Evolutionary conservation across 768 basidiomycete genomes (phyloP), one percentile per base, ranked within the genome.

Genomic region (Pulveroboletus ravenelii): DNA sequence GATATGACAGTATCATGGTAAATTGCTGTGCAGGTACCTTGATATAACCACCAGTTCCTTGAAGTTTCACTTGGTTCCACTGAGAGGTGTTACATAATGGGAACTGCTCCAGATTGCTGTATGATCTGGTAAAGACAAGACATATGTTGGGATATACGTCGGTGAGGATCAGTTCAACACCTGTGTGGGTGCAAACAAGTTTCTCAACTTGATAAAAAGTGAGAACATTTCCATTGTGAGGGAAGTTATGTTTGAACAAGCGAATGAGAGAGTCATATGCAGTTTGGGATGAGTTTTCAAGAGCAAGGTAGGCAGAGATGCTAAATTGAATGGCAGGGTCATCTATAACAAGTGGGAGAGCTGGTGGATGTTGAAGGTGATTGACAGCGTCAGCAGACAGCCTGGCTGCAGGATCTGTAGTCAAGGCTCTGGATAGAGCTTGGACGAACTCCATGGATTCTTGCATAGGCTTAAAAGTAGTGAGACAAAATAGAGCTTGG

Each of bases 81-180:
- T 54, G 56, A 1, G 69, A 58, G 34, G 70, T 57, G 0, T 44
- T 39, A 50, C 76, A 78, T 0, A 52, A 17, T 0, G 57, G 56
- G 45, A 76, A 79, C 0, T 17, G 3, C 0, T 71, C 59, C 0
- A 66, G 48, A 1, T 63, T 23, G 1, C 46, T 41, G n/a, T 64
- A 73, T 0, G 71, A 72, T 0, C 76, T 72, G 0, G 70, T 74
- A 46, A 63, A 79, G 0, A 70, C 71, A 17, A 66, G 30, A 50
- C 77, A 79, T 0, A 67, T 64, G 7, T 75, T 67, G 0, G 63
- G 52, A 37, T 76, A 79, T 73, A 78, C 78, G 48, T 78, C n/a
- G n/a, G n/a, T n/a, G n/a, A n/a, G n/a, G n/a, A n/a, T n/a, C n/a
- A n/a, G n/a, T n/a, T n/a, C n/a, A n/a, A n/a, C 66, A 6, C 67